Conservation (phyloP, 306 rosid species). For the Trifolium dubium region DNA sequence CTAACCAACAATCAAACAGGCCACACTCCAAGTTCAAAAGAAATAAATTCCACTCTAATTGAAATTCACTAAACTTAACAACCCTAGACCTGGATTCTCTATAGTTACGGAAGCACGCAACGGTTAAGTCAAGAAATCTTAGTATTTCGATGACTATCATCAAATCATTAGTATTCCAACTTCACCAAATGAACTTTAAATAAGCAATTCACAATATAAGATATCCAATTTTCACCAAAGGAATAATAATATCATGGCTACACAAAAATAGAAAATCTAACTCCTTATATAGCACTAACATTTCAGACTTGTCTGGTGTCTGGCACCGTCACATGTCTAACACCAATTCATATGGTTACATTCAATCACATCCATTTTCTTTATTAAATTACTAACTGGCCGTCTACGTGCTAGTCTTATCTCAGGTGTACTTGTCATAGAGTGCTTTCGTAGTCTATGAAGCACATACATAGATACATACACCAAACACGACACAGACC, state of each 20-base stretch:
- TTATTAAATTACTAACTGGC: too few relatives aligned
- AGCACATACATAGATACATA: too few relatives aligned
- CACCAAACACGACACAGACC: too few relatives aligned
- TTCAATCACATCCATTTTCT: not conserved
- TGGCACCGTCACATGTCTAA: not conserved
- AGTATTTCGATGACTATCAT: too few relatives aligned
- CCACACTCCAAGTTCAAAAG: slow-evolving; percentile 1
- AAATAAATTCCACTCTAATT: not conserved
- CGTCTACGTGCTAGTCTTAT: not conserved
- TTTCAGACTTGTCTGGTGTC: not conserved
- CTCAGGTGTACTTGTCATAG: not conserved
- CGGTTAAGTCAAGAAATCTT: too few relatives aligned
- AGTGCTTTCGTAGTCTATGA: not conserved
- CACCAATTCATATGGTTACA: not conserved
- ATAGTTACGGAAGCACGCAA: not conserved
- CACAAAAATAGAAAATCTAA: not conserved
- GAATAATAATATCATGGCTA: not conserved
- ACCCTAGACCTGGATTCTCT: not conserved
- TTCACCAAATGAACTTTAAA: not conserved
- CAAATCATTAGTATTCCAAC: not conserved
- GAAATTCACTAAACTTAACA: slow-evolving; percentile 1
- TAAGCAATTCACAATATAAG: not conserved
- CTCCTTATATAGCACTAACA: not conserved
- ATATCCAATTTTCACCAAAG: not conserved
- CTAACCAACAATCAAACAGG: slow-evolving; percentile 6